Percentiles rank a stretch among this genome's conserved stretches.
Evolutionary conservation across 257 asterid species (phyloP).

Genomic region (Solanum arcanum): DNA sequence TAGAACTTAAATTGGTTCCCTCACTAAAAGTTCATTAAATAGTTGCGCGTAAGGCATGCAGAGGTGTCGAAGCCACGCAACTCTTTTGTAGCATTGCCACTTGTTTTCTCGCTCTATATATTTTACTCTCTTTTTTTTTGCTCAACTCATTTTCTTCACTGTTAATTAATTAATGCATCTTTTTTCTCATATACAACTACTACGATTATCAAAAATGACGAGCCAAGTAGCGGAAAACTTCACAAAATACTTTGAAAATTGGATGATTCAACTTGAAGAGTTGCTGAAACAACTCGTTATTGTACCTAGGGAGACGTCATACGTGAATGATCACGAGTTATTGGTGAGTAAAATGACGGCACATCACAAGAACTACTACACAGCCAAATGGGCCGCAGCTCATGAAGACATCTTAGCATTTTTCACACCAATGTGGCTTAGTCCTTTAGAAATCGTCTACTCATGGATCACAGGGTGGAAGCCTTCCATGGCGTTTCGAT

Average conservation of each 20-base stretch:
- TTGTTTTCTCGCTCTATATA: neutral
- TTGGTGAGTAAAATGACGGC: constrained; percentile 29
- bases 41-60: neutral
- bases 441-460: constrained; percentile 34
- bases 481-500: constrained; percentile 44
- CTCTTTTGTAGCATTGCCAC: neutral
- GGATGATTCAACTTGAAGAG: constrained; percentile 53
- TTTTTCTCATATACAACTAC: neutral
- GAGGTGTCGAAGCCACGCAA: neutral
- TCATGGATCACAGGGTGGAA: constrained; percentile 73
- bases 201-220: neutral
- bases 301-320: neutral
- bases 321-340: neutral
- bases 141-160: neutral
- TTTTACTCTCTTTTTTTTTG: neutral
- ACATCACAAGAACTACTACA: constrained; percentile 65
- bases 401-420: constrained; percentile 46
- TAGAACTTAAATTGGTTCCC: neutral
- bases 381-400: constrained; percentile 49
- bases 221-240: constrained; percentile 22
- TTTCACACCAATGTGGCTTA: constrained; percentile 44
- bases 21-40: neutral
- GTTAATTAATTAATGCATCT: neutral
- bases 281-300: constrained; percentile 6
- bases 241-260: constrained; percentile 29